These are phyloP conservation scores for Eragrostis nindensis DNA, from an alignment of 176 grass and related monocot genomes.

Conservation along the genomic window DNA sequence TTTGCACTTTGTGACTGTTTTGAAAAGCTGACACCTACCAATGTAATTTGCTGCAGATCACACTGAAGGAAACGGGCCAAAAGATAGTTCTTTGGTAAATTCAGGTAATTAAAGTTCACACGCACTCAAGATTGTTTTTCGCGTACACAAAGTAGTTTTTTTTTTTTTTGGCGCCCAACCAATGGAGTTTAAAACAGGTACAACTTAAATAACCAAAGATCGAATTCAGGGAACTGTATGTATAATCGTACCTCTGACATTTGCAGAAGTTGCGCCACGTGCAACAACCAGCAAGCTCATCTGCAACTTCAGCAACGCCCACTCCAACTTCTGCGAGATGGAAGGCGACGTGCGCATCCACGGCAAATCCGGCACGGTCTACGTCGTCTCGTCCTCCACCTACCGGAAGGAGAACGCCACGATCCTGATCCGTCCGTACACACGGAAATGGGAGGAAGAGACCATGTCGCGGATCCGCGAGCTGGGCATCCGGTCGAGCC, in stretches of 20 bases:
- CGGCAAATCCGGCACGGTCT: slow-evolving; percentile 45
- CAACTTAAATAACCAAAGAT: neutral
- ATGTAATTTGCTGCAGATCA: slow-evolving; percentile 22
- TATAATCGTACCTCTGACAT: neutral
- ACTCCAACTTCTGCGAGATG: slow-evolving; percentile 58
- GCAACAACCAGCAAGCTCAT: slow-evolving; percentile 30
- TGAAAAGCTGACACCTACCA: neutral
- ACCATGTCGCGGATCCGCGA: slow-evolving; percentile 48
- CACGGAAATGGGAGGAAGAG: slow-evolving; percentile 49
- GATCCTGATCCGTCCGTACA: slow-evolving; percentile 52
- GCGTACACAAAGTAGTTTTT: too few relatives aligned
- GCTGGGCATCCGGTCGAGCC: slow-evolving; percentile 31
- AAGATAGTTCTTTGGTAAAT: slow-evolving; percentile 27
- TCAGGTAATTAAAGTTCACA: neutral
- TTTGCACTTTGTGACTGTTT: too few relatives aligned
- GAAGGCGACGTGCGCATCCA: slow-evolving; percentile 66
- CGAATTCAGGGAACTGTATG: neutral
- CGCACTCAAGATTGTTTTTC: neutral
- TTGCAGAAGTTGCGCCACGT: neutral
- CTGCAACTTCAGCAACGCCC: slow-evolving; percentile 47
- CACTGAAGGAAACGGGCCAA: neutral
- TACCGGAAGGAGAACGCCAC: slow-evolving; percentile 23
- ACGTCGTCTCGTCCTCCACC: slow-evolving; percentile 37
- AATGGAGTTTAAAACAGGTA: too few relatives aligned
- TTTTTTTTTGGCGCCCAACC: too few relatives aligned